Evolutionary conservation across 768 basidiomycete genomes (phyloP).

Genomic region (Pleurotus djamor): DNA sequence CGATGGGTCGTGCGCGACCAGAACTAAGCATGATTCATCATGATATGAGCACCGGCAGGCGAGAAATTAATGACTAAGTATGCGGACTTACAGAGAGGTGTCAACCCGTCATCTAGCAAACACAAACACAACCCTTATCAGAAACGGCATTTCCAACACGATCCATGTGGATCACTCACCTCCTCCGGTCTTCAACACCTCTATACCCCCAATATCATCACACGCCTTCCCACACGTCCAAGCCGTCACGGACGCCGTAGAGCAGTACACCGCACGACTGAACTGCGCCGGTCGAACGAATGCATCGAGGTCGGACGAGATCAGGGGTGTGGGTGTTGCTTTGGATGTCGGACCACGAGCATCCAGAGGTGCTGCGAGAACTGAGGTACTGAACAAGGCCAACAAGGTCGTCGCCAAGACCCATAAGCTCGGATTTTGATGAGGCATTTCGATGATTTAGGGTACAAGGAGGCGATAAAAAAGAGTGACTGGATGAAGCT

Average conservation of each 20-base stretch:
- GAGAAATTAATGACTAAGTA: too few species aligned
- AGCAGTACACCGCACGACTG: slow-evolving; percentile 34
- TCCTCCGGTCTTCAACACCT: slow-evolving; percentile 28
- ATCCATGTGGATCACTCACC: slow-evolving; percentile 18
- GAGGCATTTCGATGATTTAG: background rate
- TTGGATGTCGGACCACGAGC: slow-evolving; percentile 1
- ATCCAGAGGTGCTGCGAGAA: background rate
- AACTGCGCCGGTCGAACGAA: slow-evolving; percentile 30
- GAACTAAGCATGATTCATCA: slow-evolving; percentile 19
- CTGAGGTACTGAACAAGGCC: background rate
- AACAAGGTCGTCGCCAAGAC: background rate
- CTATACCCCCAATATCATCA: slow-evolving; percentile 21
- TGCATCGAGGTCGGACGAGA: background rate
- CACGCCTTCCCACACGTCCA: slow-evolving; percentile 33
- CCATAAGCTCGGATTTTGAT: background rate
- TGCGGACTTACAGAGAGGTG: slow-evolving; percentile 24
- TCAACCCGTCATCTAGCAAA: slow-evolving; percentile 19
- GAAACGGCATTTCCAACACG: background rate
- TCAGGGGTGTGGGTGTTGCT: background rate
- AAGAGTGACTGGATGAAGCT: background rate
- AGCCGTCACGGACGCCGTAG: slow-evolving; percentile 23
- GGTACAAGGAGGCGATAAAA: background rate
- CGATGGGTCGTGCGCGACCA: slow-evolving; percentile 31
- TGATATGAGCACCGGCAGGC: background rate
- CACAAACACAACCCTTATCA: background rate